Percentiles rank a stretch among this genome's conserved stretches.
phyloP scores from a whole-genome alignment of 495 filamentous ascomycete genomes.

The Lophiotrema nucula region DNA sequence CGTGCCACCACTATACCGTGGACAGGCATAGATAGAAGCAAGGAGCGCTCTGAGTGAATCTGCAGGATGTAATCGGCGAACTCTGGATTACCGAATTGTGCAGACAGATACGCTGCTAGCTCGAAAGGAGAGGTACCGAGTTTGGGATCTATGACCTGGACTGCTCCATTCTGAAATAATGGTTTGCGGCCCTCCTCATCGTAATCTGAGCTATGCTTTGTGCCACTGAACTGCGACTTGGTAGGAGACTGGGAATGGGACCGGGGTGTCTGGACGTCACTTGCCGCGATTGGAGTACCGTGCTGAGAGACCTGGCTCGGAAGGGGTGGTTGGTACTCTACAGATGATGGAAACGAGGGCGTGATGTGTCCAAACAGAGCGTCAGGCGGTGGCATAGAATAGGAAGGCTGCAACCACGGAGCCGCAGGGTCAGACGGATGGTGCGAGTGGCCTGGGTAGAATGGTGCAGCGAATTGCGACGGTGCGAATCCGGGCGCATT shows the following conservation, averaged over 20 bases:
- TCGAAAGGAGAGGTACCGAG: slow-evolving; percentile 3
- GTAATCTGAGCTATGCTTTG: not conserved
- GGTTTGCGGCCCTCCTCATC: not conserved
- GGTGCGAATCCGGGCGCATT: slow-evolving; percentile 26
- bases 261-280: not conserved
- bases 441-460: slow-evolving; percentile 35
- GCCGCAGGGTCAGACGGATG: slow-evolving; percentile 34
- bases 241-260: slow-evolving; percentile 24
- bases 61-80: slow-evolving; percentile 39
- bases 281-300: slow-evolving; percentile 1
- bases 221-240: slow-evolving; percentile 6
- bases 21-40: slow-evolving; percentile 29
- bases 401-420: slow-evolving; percentile 19
- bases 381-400: slow-evolving; percentile 19
- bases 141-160: slow-evolving; percentile 1
- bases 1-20: slow-evolving; percentile 38
- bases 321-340: no score
- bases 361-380: slow-evolving; percentile 1
- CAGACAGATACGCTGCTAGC: slow-evolving; percentile 32
- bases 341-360: no score
- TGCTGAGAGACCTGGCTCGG: slow-evolving; percentile 11
- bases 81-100: slow-evolving; percentile 35
- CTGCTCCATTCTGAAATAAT: slow-evolving; percentile 8
- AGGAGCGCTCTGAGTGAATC: slow-evolving; percentile 16
- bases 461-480: slow-evolving; percentile 25